Base-by-base conservation (phyloP, 495 filamentous ascomycete genomes). In the Pyrenula massariospora region DNA sequence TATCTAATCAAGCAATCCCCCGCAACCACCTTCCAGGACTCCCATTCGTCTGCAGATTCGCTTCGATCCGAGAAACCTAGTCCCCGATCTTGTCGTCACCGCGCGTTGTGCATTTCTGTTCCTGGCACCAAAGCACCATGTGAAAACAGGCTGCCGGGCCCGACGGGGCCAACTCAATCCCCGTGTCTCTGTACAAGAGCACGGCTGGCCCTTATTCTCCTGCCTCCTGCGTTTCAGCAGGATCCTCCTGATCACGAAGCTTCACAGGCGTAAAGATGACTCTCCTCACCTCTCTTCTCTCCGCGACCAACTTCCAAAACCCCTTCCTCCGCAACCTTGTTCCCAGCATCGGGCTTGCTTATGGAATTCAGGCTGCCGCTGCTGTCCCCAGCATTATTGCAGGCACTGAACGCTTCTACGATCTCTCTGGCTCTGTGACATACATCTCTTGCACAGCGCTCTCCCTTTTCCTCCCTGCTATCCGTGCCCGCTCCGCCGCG, bases 371-470 rank as follows among this genome's bases (percentile, higher is more conserved):
- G 61, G 63, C 72, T 23, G 76, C 70, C 53, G 76, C 76, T 25
- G 84, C 79, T 5, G 59, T 84, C 8, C 83, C 83, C 3, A 83
- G 81, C 2, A 80, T 84, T 48, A 54, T 72, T 58, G 65, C 69
- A 48, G 75, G 79, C 60, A 75, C 77, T 12, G 81, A 85, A 55
- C 75, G 76, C 50, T 85, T 83, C 70, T 87, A 82, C 64, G 84
- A 87, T 61, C 69, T 81, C 54, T 84, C 81, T 1, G 83, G 83
- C 58, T 78, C 76, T 2, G 60, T 82, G 2, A 87, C 81, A 8
- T 84, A 82, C 62, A 66, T 86, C 24, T 70, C 77, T 47, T 80
- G 82, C 60, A 78, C 76, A 0, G 70, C 73, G 1, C 59, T 83
- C 5, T 77, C 71, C 55, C 65, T 85, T n/a, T 84, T 77, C 56